Percentiles rank a stretch among this genome's conserved stretches.
These are phyloP conservation scores for Haplosporangium sp. DNA, from an alignment of 371 early-diverging fungal species.

Conservation along the genomic window DNA sequence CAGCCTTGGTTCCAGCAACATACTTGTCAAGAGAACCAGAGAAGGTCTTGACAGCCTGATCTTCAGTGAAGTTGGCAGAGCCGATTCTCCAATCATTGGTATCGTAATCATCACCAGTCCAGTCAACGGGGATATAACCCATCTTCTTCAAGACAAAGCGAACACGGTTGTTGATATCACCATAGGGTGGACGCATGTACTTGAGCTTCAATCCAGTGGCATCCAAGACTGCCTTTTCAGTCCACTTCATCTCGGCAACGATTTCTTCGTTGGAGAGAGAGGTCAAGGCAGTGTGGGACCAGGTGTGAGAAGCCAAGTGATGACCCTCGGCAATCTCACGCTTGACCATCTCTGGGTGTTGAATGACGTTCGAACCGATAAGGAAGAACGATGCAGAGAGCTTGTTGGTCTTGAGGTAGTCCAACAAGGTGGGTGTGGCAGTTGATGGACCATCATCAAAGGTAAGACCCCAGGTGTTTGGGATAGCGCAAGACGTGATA, in stretches of 20 bases:
- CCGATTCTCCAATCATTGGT: constrained; percentile 57
- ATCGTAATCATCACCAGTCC: constrained; percentile 56
- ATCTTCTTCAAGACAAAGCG: constrained; percentile 68
- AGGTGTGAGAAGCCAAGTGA: constrained; percentile 60
- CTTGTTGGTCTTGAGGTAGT: constrained; percentile 63
- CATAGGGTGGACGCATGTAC: constrained; percentile 73
- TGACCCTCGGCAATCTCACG: constrained; percentile 58
- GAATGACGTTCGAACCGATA: constrained; percentile 67
- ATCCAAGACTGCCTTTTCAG: constrained; percentile 71
- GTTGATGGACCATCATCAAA: constrained; percentile 75
- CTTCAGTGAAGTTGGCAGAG: constrained; percentile 2
- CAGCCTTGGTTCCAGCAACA: constrained; percentile 22
- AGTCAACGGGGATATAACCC: constrained; percentile 63
- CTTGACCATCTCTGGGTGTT: constrained; percentile 64
- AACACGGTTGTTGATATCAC: constrained; percentile 78
- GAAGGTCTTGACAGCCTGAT: constrained; percentile 21
- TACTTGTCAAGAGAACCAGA: constrained; percentile 27
- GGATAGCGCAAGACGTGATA: constrained; percentile 32
- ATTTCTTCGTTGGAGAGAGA: constrained; percentile 72
- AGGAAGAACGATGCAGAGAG: constrained; percentile 74
- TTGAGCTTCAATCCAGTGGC: constrained; percentile 67
- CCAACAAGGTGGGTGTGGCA: constrained; percentile 60
- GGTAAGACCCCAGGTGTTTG: constrained; percentile 68
- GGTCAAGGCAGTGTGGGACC: constrained; percentile 75
- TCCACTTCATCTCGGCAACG: constrained; percentile 80